Percentiles rank a stretch among this genome's conserved stretches.
phyloP scores from a whole-genome alignment of 441 rosid species.

The Adansonia madagascariensis region DNA sequence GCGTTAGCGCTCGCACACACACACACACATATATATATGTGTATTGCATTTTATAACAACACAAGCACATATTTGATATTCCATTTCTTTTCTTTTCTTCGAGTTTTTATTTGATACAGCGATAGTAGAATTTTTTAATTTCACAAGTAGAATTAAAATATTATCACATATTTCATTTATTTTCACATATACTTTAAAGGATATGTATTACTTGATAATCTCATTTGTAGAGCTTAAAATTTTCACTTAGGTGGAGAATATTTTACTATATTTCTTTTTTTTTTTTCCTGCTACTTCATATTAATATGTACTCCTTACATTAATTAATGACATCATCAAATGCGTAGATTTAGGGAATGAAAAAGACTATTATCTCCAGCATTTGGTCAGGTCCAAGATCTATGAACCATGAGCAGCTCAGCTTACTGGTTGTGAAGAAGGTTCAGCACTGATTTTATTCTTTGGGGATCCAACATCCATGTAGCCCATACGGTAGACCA shows the following conservation, averaged over 20 bases:
- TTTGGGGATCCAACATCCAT: conserved; percentile 95
- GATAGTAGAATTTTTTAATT: background rate
- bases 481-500: conserved; percentile 94
- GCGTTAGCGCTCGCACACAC: no score
- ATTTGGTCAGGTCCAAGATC: background rate
- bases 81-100: background rate
- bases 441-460: background rate
- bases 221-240: background rate
- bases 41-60: no score
- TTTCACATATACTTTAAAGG: no score
- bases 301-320: background rate
- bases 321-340: background rate
- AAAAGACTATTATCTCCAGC: no score
- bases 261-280: background rate
- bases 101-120: background rate
- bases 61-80: no score
- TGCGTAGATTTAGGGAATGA: no score
- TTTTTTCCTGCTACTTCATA: background rate
- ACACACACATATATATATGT: no score
- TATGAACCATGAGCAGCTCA: background rate
- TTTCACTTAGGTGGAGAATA: background rate
- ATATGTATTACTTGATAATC: background rate
- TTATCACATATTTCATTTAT: background rate
- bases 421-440: background rate
- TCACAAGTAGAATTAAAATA: background rate